Conservation (phyloP, 78 protist genomes). For the Tieghemostelium lacteum region DNA sequence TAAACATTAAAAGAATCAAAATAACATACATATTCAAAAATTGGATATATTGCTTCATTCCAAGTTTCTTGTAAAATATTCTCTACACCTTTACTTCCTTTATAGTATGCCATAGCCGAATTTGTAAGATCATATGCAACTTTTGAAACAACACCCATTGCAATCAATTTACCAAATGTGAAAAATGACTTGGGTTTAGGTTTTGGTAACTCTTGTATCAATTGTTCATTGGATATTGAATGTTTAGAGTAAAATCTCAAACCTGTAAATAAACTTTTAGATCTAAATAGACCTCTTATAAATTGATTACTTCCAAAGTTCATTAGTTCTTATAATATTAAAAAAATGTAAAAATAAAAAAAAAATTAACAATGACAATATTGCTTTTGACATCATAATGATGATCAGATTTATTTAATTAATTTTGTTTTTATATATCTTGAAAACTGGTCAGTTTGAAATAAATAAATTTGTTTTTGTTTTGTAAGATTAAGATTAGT, state of each 20-base stretch:
- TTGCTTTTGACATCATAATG: background rate
- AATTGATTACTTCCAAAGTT: no score
- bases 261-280: no score
- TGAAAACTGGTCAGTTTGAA: no score
- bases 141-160: slow-evolving; percentile 9
- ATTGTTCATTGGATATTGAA: slow-evolving; percentile 61
- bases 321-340: no score
- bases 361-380: background rate
- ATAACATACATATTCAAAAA: slow-evolving; percentile 9
- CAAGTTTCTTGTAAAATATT: slow-evolving; percentile 14
- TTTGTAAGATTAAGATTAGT: no score
- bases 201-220: background rate
- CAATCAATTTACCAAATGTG: background rate
- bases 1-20: background rate
- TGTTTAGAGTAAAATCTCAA: slow-evolving; percentile 1
- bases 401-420: background rate
- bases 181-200: background rate
- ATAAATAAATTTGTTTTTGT: no score
- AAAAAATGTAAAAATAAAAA: no score
- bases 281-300: no score
- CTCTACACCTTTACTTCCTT: slow-evolving; percentile 21
- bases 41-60: slow-evolving; percentile 39
- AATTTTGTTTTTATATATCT: no score
- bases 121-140: slow-evolving; percentile 2
- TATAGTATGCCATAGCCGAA: slow-evolving; percentile 14